Conservation (phyloP, 768 basidiomycete genomes). For the Tulasnella sp. region DNA sequence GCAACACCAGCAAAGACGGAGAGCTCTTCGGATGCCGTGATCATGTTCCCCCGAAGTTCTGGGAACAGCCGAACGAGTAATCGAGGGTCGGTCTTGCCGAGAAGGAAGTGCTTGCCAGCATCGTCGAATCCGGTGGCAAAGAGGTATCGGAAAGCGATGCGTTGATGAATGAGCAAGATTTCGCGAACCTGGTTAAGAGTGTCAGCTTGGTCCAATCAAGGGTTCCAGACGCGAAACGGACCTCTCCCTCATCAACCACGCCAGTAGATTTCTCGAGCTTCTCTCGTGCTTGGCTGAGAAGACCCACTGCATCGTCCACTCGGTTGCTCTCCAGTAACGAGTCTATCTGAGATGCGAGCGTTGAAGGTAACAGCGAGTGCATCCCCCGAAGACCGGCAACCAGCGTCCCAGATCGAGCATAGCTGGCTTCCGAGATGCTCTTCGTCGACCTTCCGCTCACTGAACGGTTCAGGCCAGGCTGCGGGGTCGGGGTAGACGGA, state of each 20-base stretch:
- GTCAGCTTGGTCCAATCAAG: neutral
- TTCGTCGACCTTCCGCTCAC: neutral
- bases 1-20: conserved; percentile 73
- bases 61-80: conserved; percentile 77
- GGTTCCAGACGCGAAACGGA: neutral
- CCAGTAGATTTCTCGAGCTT: neutral
- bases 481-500: conserved; percentile 26
- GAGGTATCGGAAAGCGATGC: conserved; percentile 75
- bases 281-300: conserved; percentile 38
- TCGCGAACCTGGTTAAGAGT: conserved; percentile 38
- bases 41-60: conserved; percentile 60
- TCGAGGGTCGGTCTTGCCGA: conserved; percentile 79
- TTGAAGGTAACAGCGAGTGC: conserved; percentile 61
- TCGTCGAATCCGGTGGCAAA: conserved; percentile 77
- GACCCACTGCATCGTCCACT: conserved; percentile 58
- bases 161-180: conserved; percentile 73
- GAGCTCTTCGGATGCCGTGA: conserved; percentile 46
- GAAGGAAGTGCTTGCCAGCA: conserved; percentile 70
- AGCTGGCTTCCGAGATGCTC: neutral
- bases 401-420: conserved; percentile 51
- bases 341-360: conserved; percentile 68
- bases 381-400: conserved; percentile 58
- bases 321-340: conserved; percentile 60
- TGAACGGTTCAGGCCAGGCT: neutral
- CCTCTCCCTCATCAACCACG: neutral